Evolutionary conservation across 2,329 filamentous ascomycete genomes (phyloP).

Genomic region (Penicillium hesseltinei): DNA sequence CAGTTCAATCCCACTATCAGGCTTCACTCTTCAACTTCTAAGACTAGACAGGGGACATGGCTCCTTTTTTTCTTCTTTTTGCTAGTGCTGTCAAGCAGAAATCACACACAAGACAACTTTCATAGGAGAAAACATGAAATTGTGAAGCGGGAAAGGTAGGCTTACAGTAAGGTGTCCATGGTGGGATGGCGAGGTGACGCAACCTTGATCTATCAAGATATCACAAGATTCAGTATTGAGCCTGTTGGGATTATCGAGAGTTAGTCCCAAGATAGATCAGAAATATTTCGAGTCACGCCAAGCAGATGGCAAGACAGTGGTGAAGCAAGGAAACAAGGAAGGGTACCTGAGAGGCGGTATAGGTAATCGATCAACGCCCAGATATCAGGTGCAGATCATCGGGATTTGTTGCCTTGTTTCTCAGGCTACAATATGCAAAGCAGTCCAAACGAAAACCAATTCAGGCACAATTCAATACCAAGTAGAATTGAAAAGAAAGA

Average conservation of each 20-base stretch:
- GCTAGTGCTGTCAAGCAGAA: not conserved
- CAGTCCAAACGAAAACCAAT: not conserved
- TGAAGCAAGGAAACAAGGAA: conserved; percentile 1
- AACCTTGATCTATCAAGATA: not conserved
- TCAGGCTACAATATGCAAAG: not conserved
- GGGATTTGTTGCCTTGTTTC: not conserved
- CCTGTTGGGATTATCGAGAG: not conserved
- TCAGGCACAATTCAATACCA: not conserved
- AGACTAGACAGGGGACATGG: not conserved
- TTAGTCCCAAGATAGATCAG: not conserved
- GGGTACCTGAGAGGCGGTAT: conserved; percentile 16
- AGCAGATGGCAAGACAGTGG: not conserved
- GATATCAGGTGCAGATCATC: conserved; percentile 10
- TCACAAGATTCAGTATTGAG: not conserved
- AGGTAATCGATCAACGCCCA: conserved; percentile 7
- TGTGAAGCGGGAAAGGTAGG: not conserved
- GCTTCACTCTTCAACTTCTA: not conserved
- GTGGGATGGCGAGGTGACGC: conserved; percentile 7
- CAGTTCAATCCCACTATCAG: conserved; percentile 19
- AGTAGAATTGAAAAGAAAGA: not conserved
- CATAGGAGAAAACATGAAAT: not conserved
- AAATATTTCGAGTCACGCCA: not conserved
- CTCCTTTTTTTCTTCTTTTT: not conserved
- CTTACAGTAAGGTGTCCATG: conserved; percentile 53
- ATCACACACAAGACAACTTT: not conserved